Evolutionary conservation across 2,329 filamentous ascomycete species (phyloP).

Genomic region (Zelopaecilomyces penicillatus): DNA sequence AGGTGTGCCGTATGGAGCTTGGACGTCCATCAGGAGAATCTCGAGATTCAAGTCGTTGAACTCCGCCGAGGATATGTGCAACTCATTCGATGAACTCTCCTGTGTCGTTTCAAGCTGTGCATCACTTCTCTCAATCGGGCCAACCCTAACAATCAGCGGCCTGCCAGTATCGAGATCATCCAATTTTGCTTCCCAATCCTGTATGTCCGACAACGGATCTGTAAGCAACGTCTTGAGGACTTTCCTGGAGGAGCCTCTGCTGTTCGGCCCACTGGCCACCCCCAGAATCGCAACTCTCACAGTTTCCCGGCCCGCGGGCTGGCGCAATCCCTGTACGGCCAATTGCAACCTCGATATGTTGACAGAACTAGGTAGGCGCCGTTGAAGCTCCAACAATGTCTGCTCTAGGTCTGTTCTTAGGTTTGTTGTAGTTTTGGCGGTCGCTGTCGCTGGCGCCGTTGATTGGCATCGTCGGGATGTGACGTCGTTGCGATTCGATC

Average conservation of each 20-base stretch:
- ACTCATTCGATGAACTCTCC: conserved; percentile 40
- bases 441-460: conserved; percentile 13
- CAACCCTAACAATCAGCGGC: conserved; percentile 56
- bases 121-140: conserved; percentile 20
- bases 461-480: conserved; percentile 22
- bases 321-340: conserved; percentile 55
- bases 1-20: conserved; percentile 26
- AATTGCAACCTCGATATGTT: conserved; percentile 65
- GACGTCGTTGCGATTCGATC: conserved; percentile 14
- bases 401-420: conserved; percentile 48
- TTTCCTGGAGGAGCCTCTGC: conserved; percentile 46
- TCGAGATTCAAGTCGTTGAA: conserved; percentile 57
- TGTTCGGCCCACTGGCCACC: conserved; percentile 29
- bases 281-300: conserved; percentile 52
- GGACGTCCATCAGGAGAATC: conserved; percentile 47
- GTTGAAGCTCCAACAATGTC: conserved; percentile 52
- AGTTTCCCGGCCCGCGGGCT: conserved; percentile 47
- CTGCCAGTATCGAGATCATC: conserved; percentile 40
- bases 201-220: conserved; percentile 56
- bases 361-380: conserved; percentile 51
- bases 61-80: conserved; percentile 54
- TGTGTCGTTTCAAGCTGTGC: conserved; percentile 21
- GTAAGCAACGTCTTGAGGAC: conserved; percentile 63
- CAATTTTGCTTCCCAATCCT: conserved; percentile 60
- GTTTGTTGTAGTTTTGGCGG: conserved; percentile 17